Evolutionary conservation across 1,139 yeast species (phyloP).

Genomic region (Saccharomyces hybrid): DNA sequence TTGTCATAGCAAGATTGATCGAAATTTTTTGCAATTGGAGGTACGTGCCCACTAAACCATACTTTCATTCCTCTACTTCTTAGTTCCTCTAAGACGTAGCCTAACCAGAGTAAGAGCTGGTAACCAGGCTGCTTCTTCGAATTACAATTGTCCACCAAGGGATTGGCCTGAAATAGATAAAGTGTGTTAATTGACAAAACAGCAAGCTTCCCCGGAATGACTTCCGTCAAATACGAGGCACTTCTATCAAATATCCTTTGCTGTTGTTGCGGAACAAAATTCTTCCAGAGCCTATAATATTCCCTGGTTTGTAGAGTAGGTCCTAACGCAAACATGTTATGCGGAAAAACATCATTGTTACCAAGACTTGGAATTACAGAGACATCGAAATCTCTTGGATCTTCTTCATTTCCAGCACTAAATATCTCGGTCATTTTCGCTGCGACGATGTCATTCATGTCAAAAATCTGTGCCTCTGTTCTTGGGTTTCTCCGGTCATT

Average conservation of each 20-base stretch:
- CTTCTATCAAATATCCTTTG: slow-evolving; percentile 67
- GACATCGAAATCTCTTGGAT: slow-evolving; percentile 40
- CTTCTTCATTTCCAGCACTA: slow-evolving; percentile 37
- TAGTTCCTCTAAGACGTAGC: slow-evolving; percentile 63
- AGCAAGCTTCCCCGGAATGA: slow-evolving; percentile 70
- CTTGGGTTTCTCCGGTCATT: slow-evolving; percentile 68
- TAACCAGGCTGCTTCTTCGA: slow-evolving; percentile 69
- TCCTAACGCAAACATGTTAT: slow-evolving; percentile 74
- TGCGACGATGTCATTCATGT: slow-evolving; percentile 56
- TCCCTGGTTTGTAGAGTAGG: slow-evolving; percentile 81
- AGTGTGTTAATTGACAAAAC: slow-evolving; percentile 71
- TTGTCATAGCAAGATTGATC: slow-evolving; percentile 67
- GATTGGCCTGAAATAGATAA: slow-evolving; percentile 67
- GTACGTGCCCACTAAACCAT: slow-evolving; percentile 84
- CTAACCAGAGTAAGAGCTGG: slow-evolving; percentile 69
- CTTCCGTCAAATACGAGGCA: slow-evolving; percentile 66
- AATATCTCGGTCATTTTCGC: slow-evolving; percentile 45
- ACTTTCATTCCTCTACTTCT: slow-evolving; percentile 73
- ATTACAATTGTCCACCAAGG: slow-evolving; percentile 77
- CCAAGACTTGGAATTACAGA: slow-evolving; percentile 67
- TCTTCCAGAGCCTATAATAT: slow-evolving; percentile 63
- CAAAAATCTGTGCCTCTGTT: slow-evolving; percentile 61
- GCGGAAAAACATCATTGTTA: slow-evolving; percentile 85
- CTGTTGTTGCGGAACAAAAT: slow-evolving; percentile 70
- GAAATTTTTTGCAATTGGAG: slow-evolving; percentile 71